Conservation (phyloP, 2,329 filamentous ascomycete genomes). For the Sporothrix brasiliensis region DNA sequence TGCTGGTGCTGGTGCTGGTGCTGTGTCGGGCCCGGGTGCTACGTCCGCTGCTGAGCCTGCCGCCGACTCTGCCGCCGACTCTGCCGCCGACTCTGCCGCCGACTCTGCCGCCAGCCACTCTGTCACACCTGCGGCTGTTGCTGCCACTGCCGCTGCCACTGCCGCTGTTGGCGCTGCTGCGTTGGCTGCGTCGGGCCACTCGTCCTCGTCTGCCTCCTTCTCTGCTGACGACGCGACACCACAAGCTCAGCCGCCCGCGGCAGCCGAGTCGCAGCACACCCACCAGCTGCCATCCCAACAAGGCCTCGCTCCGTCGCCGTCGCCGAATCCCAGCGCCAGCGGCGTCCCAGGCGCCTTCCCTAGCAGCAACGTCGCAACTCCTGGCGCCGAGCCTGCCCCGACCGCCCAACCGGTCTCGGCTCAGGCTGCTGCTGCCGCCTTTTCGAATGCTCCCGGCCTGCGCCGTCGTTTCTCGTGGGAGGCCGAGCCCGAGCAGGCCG, state of each 20-base stretch:
- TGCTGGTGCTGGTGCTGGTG: background rate
- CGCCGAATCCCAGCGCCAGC: background rate
- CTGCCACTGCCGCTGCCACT: slow-evolving; percentile 6
- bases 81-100: background rate
- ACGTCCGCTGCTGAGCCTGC: background rate
- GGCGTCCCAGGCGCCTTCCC: slow-evolving; percentile 16
- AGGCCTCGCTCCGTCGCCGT: background rate
- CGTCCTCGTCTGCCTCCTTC: background rate
- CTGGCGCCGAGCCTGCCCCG: background rate
- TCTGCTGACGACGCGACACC: background rate
- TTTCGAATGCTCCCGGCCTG: background rate
- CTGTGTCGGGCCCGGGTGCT: background rate
- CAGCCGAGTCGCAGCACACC: background rate
- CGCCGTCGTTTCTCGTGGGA: slow-evolving; percentile 52
- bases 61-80: background rate
- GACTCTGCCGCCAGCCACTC: background rate
- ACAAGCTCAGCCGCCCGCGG: background rate
- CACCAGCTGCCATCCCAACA: slow-evolving; percentile 18
- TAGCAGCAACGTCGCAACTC: background rate
- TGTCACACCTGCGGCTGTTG: background rate
- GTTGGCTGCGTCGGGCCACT: background rate
- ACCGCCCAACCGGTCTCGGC: background rate
- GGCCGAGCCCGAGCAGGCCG: slow-evolving; percentile 40
- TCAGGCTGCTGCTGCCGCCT: slow-evolving; percentile 8
- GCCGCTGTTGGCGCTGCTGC: slow-evolving; percentile 10